Evolutionary conservation across 768 basidiomycete species (phyloP), one percentile per base, ranked within the genome.

Genomic region (Suillus subaureus): DNA sequence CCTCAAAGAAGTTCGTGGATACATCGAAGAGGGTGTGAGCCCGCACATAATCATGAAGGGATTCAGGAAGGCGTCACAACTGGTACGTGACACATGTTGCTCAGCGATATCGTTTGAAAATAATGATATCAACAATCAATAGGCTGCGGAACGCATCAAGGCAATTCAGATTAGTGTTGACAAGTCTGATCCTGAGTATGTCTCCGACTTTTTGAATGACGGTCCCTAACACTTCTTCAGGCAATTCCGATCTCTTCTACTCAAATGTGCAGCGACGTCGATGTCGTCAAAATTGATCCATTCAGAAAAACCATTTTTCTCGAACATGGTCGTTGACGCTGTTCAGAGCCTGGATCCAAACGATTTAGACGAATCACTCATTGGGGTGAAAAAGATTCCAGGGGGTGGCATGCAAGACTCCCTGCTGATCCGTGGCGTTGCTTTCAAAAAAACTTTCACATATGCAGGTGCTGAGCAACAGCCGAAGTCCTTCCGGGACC

Each of bases 271-370:
- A 35, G 91, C 96, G 35, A 99, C 97, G 3, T 97, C 97, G 21
- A 98, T 99, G 97, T 99, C 97, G 21, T 99, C 97, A 67, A 99
- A 99, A 79, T 87, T 99, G 67, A 98, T 99, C 71, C 97, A 98
- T 77, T 95, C 94, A 15, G 94, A 98, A 80, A 99, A 97, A 74
- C 97, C 97, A 1, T 99, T 99, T 82, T 99, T 99, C 83, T 93
- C 96, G 16, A 89, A 92, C 69, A 99, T 99, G 96, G 97, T 97
- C 61, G 97, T 99, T 56, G 95, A 99, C 72, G 96, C 97, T 43
- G 95, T 99, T 58, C 87, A 90, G 68, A 94, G 89, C 63, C 83
- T 99, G 40, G 96, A 99, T 79, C 39, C 93, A 73, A 87, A 91
- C 54, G 95, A 97, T 70, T 86, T 99, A 57, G 96, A 99, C 76